Evolutionary conservation across 805 yeast species (phyloP).

Genomic region (Cyberlindnera sargentensis): DNA sequence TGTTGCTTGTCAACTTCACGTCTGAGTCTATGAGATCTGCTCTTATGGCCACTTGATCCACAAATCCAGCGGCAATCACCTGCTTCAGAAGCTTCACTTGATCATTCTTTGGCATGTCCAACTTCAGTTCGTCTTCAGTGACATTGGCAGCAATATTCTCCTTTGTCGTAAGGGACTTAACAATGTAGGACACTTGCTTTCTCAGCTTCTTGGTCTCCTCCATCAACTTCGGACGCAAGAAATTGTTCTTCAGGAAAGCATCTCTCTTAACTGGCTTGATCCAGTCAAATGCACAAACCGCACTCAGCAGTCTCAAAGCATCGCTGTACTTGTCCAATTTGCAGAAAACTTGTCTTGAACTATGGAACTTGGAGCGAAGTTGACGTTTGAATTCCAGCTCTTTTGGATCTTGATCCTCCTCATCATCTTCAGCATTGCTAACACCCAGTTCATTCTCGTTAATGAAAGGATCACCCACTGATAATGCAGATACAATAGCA

Average conservation of each 20-base stretch:
- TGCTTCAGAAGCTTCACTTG: slow-evolving; percentile 83
- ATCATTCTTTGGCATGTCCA: slow-evolving; percentile 57
- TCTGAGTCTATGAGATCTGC: slow-evolving; percentile 70
- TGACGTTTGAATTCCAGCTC: slow-evolving; percentile 30
- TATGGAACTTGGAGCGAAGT: slow-evolving; percentile 44
- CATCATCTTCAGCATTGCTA: slow-evolving; percentile 16
- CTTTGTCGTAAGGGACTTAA: slow-evolving; percentile 53
- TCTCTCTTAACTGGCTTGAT: slow-evolving; percentile 41
- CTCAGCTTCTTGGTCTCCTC: slow-evolving; percentile 79
- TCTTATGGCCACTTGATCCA: slow-evolving; percentile 84
- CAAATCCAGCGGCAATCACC: slow-evolving; percentile 86
- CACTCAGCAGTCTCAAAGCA: slow-evolving; percentile 66
- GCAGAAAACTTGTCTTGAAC: slow-evolving; percentile 54
- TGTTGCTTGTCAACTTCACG: slow-evolving; percentile 47
- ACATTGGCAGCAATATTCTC: slow-evolving; percentile 50
- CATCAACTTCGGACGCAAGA: slow-evolving; percentile 73
- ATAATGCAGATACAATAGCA: slow-evolving; percentile 83
- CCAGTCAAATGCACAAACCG: slow-evolving; percentile 83
- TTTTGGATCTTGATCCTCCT: slow-evolving; percentile 28
- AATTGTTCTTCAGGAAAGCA: slow-evolving; percentile 51
- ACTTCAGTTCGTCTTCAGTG: slow-evolving; percentile 37
- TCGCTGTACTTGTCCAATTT: slow-evolving; percentile 72
- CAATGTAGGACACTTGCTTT: slow-evolving; percentile 70
- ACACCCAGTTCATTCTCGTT: slow-evolving; percentile 66
- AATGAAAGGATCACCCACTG: slow-evolving; percentile 90